Evolutionary conservation across 1,139 yeast genomes (phyloP).

Genomic region (Saccharomyces hybrid): DNA sequence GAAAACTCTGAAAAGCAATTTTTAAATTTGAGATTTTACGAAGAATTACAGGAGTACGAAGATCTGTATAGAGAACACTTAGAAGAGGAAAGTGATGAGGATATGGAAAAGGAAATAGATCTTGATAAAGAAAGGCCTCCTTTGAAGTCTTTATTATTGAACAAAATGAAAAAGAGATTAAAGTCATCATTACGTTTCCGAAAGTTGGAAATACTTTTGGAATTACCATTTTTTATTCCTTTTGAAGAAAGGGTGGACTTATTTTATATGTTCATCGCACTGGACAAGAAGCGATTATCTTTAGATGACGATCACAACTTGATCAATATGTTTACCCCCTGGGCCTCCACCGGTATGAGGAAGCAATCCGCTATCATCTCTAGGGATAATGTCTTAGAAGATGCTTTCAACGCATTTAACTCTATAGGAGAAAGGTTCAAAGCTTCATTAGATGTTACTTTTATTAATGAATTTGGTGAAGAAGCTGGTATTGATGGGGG

Average conservation of each 20-base stretch:
- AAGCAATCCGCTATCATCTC: slow-evolving; percentile 48
- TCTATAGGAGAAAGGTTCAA: slow-evolving; percentile 47
- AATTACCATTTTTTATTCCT: slow-evolving; percentile 71
- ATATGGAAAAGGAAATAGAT: slow-evolving; percentile 14
- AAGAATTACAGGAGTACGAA: slow-evolving; percentile 22
- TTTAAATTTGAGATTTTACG: slow-evolving; percentile 17
- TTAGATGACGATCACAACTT: slow-evolving; percentile 18
- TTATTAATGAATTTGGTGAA: slow-evolving; percentile 64
- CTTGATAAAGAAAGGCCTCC: background rate
- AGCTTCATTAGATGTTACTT: slow-evolving; percentile 52
- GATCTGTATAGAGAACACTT: slow-evolving; percentile 19
- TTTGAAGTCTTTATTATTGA: slow-evolving; percentile 8
- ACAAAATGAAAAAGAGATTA: slow-evolving; percentile 6
- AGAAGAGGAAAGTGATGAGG: slow-evolving; percentile 18
- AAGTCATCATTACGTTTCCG: slow-evolving; percentile 20
- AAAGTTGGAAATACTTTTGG: slow-evolving; percentile 45
- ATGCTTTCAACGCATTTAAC: slow-evolving; percentile 57
- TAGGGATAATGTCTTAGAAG: slow-evolving; percentile 62
- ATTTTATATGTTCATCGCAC: slow-evolving; percentile 55
- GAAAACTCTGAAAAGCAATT: slow-evolving; percentile 18
- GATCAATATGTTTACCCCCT: slow-evolving; percentile 15
- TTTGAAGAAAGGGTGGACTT: slow-evolving; percentile 66
- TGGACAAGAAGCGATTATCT: slow-evolving; percentile 38
- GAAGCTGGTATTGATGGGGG: slow-evolving; percentile 94
- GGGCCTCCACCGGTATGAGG: slow-evolving; percentile 10